Conservation (phyloP, 1,284 basidiomycete species). For the Moesziomyces antarcticus region DNA sequence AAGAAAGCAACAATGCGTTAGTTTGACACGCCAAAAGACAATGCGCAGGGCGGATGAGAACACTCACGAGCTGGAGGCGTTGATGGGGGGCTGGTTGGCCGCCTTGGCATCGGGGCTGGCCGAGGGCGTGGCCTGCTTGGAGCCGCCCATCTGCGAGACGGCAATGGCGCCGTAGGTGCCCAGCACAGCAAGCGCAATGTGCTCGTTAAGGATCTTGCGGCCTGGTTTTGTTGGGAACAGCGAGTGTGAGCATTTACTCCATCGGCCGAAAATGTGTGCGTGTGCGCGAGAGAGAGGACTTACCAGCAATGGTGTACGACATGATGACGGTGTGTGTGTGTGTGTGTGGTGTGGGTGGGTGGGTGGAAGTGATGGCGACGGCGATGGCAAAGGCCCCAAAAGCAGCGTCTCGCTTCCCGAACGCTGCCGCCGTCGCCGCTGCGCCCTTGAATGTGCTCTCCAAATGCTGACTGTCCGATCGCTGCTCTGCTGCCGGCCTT, state of each 20-base stretch:
- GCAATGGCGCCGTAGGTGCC: slow-evolving; percentile 52
- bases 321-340: slow-evolving; percentile 26
- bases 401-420: slow-evolving; percentile 26
- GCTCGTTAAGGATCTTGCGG: slow-evolving; percentile 63
- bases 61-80: slow-evolving; percentile 61
- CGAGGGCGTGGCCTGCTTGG: slow-evolving; percentile 35
- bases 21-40: not conserved
- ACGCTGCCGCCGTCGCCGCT: no score
- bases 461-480: not conserved
- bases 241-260: slow-evolving; percentile 1
- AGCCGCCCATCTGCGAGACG: slow-evolving; percentile 32
- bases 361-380: slow-evolving; percentile 6
- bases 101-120: slow-evolving; percentile 28
- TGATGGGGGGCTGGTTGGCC: slow-evolving; percentile 48
- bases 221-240: slow-evolving; percentile 29
- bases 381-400: not conserved
- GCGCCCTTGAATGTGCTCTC: no score
- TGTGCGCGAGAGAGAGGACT: slow-evolving; percentile 4
- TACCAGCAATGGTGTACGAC: slow-evolving; percentile 66
- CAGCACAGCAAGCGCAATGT: slow-evolving; percentile 61
- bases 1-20: not conserved
- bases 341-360: not conserved
- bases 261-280: no score
- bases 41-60: no score
- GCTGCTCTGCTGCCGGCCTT: no score